Evolutionary conservation across 2,329 filamentous ascomycete species (phyloP), one percentile per base, ranked within the genome.

Genomic region (Colletotrichum shisoi): DNA sequence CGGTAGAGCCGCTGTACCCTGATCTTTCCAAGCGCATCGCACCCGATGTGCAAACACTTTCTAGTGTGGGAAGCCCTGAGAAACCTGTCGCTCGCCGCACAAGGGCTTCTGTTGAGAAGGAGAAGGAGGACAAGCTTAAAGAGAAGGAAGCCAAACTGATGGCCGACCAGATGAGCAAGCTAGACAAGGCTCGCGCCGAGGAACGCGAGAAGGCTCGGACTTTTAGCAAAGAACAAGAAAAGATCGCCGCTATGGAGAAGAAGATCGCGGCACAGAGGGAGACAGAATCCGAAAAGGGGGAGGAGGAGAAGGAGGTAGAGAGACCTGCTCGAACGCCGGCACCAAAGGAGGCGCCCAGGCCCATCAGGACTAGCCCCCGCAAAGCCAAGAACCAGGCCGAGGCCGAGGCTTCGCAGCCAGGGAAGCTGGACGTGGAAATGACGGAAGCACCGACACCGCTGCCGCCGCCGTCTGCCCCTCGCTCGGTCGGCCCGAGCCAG

Each of bases 121-220:
- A 89, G 71, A 86, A 83, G 70, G 85, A 89, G 70, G 86, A 89
- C 71, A 91, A 88, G 73, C 85, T 87, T 42, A 86, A 84, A 45
- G 86, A 91, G 7, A 90, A 87, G 73, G 88, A 91, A 70, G 83
- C 87, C 51, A 85, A 86, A 71, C 84, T 83, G 27, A 81, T 86
- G 71, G 85, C 83, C 17, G 87, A 89, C 57, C 85, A 88, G 71
- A 82, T 85, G 74, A 81, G 81, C 24, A 89, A 87, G 73, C 80
- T 91, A 3, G 88, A 91, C 70, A 91, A 89, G 72, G 87, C 85
- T 49, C 86, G 90, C 9, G 86, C 89, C 71, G 89, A 90, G 76
- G 89, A 92, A 74, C 83, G 89, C 6, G 86, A 90, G 71, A 91
- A 91, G 74, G 90, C 87, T 7, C 81, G 82, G 17, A 79, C 84